Conservation (phyloP, 495 filamentous ascomycete species). For the Neurospora sp. region DNA sequence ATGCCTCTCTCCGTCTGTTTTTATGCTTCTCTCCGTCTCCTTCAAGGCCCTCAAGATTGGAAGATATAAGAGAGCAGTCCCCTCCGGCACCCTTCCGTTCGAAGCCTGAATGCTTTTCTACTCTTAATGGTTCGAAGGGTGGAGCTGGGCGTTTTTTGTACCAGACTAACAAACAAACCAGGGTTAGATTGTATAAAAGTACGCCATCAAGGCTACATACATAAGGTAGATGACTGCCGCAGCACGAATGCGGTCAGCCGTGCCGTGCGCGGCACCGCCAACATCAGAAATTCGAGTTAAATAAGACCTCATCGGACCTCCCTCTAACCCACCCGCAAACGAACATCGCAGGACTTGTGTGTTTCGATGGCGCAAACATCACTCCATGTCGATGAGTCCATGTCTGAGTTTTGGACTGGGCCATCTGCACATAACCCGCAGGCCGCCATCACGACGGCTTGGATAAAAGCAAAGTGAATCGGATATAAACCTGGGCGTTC, state of each 20-base stretch:
- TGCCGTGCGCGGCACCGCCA: not conserved
- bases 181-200: not conserved
- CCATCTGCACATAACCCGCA: not conserved
- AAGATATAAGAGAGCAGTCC: no score
- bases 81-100: no score
- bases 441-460: not conserved
- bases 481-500: not conserved
- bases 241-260: not conserved
- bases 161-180: no score
- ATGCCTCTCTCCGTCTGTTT: no score
- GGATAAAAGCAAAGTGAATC: not conserved
- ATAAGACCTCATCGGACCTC: not conserved
- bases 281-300: not conserved
- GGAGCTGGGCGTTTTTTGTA: no score
- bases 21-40: no score
- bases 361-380: not conserved
- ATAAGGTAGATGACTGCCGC: not conserved
- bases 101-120: no score
- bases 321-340: not conserved
- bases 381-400: not conserved
- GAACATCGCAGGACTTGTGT: not conserved
- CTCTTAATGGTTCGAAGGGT: no score
- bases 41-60: no score
- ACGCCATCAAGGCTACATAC: not conserved
- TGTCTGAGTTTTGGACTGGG: not conserved